Percentiles rank a stretch among this genome's conserved stretches.
Evolutionary conservation across 2,329 filamentous ascomycete species (phyloP).

Genomic region (Aureobasidium sp.): DNA sequence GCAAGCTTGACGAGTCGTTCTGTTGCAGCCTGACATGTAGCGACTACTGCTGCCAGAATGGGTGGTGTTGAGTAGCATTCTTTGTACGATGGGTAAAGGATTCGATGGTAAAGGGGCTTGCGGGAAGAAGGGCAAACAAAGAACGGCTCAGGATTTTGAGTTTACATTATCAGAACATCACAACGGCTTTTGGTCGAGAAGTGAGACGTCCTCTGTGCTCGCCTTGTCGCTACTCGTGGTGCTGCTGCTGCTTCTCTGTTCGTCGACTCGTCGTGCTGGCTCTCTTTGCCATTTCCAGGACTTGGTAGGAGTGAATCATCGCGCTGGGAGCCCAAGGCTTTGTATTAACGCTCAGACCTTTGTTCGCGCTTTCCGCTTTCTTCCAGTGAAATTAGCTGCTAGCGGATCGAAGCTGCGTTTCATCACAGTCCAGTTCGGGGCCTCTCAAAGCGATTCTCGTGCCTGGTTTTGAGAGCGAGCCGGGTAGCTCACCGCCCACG

Average conservation of each 20-base stretch:
- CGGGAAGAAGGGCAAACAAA: slow-evolving; percentile 6
- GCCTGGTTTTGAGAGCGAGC: neutral
- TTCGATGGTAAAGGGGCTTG: neutral
- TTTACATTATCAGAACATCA: slow-evolving; percentile 9
- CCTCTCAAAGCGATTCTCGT: neutral
- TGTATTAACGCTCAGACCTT: slow-evolving; percentile 3
- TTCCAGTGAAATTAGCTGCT: slow-evolving; percentile 7
- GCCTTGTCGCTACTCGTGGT: slow-evolving; percentile 6
- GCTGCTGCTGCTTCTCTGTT: neutral
- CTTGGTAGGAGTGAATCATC: neutral
- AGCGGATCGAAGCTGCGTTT: slow-evolving; percentile 11
- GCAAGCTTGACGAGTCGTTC: neutral
- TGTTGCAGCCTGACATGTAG: neutral
- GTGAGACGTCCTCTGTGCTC: slow-evolving; percentile 5
- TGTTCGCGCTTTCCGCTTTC: slow-evolving; percentile 11
- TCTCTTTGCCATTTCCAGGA: neutral
- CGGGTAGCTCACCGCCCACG: slow-evolving; percentile 3
- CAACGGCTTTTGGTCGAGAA: slow-evolving; percentile 9
- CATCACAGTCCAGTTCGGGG: neutral
- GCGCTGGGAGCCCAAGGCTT: slow-evolving; percentile 3
- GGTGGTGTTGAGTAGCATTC: neutral
- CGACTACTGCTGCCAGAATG: neutral
- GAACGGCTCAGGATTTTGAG: neutral
- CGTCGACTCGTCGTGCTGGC: neutral
- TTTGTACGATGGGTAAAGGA: neutral